Base-by-base conservation (phyloP, 495 filamentous ascomycete species). In the Coniosporium apollinis region DNA sequence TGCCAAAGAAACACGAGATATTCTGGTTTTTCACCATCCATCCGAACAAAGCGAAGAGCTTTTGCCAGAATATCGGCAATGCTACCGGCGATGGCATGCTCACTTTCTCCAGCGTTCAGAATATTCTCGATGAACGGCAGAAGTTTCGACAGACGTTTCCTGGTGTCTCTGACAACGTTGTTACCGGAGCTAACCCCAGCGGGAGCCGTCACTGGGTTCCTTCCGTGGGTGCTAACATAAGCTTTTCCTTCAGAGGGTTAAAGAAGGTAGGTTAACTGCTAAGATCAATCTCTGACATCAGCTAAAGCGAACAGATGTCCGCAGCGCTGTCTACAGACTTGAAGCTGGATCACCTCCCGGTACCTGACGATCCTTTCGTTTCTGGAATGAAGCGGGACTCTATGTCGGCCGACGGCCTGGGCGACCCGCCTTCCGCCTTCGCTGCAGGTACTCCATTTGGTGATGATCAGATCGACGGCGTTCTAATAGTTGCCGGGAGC, bases 401-500 rank as follows among this genome's bases (percentile, higher is more conserved):
- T n/a, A n/a, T n/a, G n/a, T n/a, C n/a, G n/a, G 25, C 37, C 19
- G 29, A 18, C 2, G 19, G 14, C 16, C 29, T 39, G 18, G 19
- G 28, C 18, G 37, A 39, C 26, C 29, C 19, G 29, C 15, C 24
- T 29, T 5, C 22, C 33, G 30, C 41, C 41, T 9, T 30, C 22
- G 10, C 39, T 30, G 30, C 36, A 44, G 13, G 21, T 16, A 3
- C 42, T 48, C n/a, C 57, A 57, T 33, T 39, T 52, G 42, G 22
- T 54, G 8, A 49, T n/a, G n/a, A n/a, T n/a, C n/a, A 50, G 0
- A 54, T 59, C 28, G 45, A 59, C 21, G 55, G 55, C 17, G 36
- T 57, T 15, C 37, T 55, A 18, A 19, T 50, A 1, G 37, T 59
- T 16, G 22, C 50, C 19, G 55, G 49, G 1, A 48, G 54, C 33